These are phyloP conservation scores for Colletotrichum eleusines DNA, from an alignment of 2,329 filamentous ascomycete species.

Conservation along the genomic window DNA sequence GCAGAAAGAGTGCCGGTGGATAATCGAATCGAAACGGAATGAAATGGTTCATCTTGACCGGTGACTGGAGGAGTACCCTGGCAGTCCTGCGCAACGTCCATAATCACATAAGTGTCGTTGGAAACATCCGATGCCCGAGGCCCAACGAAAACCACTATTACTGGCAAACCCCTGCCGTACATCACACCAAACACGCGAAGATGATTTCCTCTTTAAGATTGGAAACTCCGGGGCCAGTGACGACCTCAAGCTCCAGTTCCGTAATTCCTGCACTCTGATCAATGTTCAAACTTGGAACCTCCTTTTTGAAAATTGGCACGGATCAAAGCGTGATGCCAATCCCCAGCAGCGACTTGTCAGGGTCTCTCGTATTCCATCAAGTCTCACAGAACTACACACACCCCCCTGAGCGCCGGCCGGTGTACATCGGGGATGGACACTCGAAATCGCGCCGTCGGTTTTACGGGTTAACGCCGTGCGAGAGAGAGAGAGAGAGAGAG, in stretches of 20 bases:
- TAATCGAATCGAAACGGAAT: too few relatives aligned
- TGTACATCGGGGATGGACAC: too few relatives aligned
- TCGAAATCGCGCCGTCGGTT: background rate
- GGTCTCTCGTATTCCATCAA: too few relatives aligned
- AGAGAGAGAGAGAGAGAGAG: too few relatives aligned
- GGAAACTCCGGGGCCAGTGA: background rate
- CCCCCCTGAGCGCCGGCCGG: too few relatives aligned
- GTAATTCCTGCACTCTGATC: background rate
- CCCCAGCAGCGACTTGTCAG: background rate
- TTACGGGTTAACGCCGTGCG: background rate
- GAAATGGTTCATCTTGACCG: background rate
- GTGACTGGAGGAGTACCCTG: background rate
- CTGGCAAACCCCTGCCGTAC: background rate
- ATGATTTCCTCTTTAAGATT: background rate
- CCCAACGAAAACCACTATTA: background rate
- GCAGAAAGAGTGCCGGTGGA: too few relatives aligned
- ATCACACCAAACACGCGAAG: background rate
- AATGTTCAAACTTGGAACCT: too few relatives aligned
- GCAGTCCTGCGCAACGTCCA: background rate
- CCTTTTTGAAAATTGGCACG: background rate
- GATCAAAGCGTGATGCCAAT: background rate
- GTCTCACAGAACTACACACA: background rate
- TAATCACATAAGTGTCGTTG: background rate
- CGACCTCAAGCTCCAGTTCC: background rate
- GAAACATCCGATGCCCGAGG: background rate